A percentile compares a stretch with the other conserved stretches of the same genome.
These are phyloP conservation scores for Crithidia mellificae DNA, from an alignment of 208 protist species.

Conservation along the genomic window DNA sequence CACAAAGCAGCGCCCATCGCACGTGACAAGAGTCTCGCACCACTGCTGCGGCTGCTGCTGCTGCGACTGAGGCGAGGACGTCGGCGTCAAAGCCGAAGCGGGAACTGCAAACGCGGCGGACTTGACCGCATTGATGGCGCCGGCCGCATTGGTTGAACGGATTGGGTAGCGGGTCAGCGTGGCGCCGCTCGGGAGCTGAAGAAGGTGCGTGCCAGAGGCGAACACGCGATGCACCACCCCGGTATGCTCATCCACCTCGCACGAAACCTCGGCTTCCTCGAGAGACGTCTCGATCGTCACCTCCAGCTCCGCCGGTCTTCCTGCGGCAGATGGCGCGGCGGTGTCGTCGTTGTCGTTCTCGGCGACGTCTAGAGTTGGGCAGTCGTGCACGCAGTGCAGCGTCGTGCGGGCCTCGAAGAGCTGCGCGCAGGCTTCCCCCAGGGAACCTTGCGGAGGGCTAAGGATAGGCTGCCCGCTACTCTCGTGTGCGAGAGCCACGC, in stretches of 20 bases:
- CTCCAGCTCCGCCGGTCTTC: too few species aligned
- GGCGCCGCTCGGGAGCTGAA: conserved; percentile 69
- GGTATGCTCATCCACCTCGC: conserved; percentile 45
- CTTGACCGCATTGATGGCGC: not conserved
- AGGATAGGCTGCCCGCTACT: conserved; percentile 2
- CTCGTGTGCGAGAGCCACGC: conserved; percentile 13
- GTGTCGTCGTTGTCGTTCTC: not conserved
- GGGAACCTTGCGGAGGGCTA: conserved; percentile 14
- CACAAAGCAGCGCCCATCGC: conserved; percentile 48
- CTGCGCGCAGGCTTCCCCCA: conserved; percentile 13
- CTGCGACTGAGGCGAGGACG: too few species aligned
- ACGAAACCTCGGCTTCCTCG: conserved; percentile 57
- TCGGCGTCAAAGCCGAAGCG: too few species aligned
- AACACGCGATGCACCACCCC: conserved; percentile 73
- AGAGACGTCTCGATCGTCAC: conserved; percentile 32
- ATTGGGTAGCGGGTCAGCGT: conserved; percentile 55
- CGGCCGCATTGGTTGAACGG: not conserved
- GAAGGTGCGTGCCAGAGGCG: conserved; percentile 60
- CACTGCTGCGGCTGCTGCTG: conserved; percentile 10
- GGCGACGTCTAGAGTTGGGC: not conserved
- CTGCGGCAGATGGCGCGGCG: too few species aligned
- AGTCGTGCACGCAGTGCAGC: conserved; percentile 48
- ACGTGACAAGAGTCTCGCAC: conserved; percentile 54
- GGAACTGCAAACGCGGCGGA: not conserved
- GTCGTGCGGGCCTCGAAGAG: conserved; percentile 28